phyloP scores from a whole-genome alignment of 1,139 yeast species.

The Suhomyces bribrorum region DNA sequence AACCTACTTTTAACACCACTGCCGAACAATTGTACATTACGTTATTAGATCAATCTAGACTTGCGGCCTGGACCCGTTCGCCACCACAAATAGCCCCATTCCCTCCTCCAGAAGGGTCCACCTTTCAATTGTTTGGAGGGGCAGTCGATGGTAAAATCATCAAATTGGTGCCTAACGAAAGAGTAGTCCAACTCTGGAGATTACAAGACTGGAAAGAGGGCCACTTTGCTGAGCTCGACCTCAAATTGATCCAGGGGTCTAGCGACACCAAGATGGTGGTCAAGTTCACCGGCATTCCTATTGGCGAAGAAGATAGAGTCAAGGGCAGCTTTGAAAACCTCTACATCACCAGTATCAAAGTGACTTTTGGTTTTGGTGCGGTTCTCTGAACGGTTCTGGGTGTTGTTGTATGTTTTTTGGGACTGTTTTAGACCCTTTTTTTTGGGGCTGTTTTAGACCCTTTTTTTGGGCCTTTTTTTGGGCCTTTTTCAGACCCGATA shows the following conservation, averaged over 20 bases:
- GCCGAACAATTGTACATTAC: constrained; percentile 83
- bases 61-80: constrained; percentile 89
- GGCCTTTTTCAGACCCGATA: too few relatives aligned
- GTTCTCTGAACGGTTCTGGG: constrained; percentile 45
- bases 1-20: constrained; percentile 80
- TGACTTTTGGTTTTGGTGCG: constrained; percentile 93
- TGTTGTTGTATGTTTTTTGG: neutral
- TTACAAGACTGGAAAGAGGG: constrained; percentile 84
- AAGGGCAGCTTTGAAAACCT: constrained; percentile 83
- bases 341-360: constrained; percentile 82
- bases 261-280: constrained; percentile 83
- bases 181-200: constrained; percentile 81
- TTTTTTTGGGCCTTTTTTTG: too few relatives aligned
- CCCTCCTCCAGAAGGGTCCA: constrained; percentile 60
- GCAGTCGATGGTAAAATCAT: constrained; percentile 72
- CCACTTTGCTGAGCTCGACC: constrained; percentile 68
- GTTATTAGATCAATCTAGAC: constrained; percentile 70
- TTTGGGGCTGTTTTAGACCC: too few relatives aligned
- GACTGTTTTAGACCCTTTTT: too few relatives aligned
- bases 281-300: constrained; percentile 84
- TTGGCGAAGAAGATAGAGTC: constrained; percentile 95
- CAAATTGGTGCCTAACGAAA: constrained; percentile 57
- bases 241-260: constrained; percentile 71
- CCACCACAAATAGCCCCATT: constrained; percentile 55
- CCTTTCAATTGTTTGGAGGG: constrained; percentile 82